These are phyloP conservation scores for Iberis pinnata DNA, from an alignment of 345 rosid genomes.

Conservation along the genomic window DNA sequence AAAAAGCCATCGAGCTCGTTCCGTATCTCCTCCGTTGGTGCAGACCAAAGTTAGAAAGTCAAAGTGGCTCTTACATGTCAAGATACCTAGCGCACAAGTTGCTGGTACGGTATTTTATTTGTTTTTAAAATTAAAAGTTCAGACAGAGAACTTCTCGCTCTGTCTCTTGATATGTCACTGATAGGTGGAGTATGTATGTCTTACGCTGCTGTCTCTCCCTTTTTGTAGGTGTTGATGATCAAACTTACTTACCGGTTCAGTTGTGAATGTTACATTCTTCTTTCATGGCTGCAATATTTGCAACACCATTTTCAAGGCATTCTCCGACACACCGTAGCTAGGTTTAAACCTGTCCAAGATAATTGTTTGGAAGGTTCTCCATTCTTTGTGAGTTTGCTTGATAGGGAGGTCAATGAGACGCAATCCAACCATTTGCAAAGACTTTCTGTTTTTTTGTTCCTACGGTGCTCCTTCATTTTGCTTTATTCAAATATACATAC, in stretches of 20 bases:
- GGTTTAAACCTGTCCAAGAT: constrained; percentile 25
- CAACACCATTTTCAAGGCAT: constrained; percentile 49
- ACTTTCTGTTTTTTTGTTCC: constrained; percentile 54
- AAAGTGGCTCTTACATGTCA: constrained; percentile 29
- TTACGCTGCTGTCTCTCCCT: constrained; percentile 3
- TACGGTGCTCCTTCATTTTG: constrained; percentile 58
- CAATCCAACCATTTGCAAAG: constrained; percentile 53
- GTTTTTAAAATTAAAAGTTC: constrained; percentile 8
- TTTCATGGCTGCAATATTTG: constrained; percentile 71
- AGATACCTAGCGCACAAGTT: constrained; percentile 73
- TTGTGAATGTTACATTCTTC: constrained; percentile 31
- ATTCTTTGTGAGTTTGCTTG: constrained; percentile 42
- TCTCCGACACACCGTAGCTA: constrained; percentile 35
- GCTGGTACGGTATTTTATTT: constrained; percentile 44
- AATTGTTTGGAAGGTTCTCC: constrained; percentile 71
- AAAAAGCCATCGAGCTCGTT: constrained; percentile 36
- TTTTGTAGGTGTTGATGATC: constrained; percentile 68
- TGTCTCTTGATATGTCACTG: constrained; percentile 3
- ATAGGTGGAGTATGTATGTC: constrained; percentile 1
- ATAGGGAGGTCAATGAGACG: constrained; percentile 28
- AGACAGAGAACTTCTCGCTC: neutral
- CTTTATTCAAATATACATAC: constrained; percentile 36
- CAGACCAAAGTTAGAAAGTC: constrained; percentile 40
- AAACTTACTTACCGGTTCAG: constrained; percentile 53
- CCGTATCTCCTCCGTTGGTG: constrained; percentile 59